Conservation (phyloP, 192 early-diverging fungal genomes). For the Backusella mclennaniae region DNA sequence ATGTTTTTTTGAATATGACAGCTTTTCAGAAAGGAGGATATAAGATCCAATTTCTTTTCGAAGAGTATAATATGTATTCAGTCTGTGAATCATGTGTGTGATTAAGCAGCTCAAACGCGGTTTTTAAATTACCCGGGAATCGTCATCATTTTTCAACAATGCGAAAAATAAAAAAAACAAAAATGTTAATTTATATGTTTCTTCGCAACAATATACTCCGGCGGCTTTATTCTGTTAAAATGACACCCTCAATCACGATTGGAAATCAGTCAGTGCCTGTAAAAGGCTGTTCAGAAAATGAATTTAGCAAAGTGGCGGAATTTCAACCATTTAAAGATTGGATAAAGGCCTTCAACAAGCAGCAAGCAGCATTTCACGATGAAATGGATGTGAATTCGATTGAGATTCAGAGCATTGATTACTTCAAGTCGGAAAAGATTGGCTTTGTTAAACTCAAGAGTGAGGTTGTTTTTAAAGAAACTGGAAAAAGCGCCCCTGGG, state of each 20-base stretch:
- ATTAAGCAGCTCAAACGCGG: background rate
- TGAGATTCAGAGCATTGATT: slow-evolving; percentile 72
- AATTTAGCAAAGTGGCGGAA: slow-evolving; percentile 33
- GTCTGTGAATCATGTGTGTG: too few species aligned
- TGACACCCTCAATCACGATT: slow-evolving; percentile 18
- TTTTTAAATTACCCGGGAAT: background rate
- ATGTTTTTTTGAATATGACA: too few species aligned
- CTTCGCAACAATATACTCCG: background rate
- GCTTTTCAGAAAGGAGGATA: too few species aligned
- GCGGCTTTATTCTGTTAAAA: background rate
- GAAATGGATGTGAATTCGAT: slow-evolving; percentile 48
- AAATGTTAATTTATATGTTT: background rate
- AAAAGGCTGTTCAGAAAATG: slow-evolving; percentile 10
- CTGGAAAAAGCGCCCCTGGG: slow-evolving; percentile 61
- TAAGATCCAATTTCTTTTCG: too few species aligned
- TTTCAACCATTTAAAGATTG: slow-evolving; percentile 64
- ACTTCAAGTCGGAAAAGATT: slow-evolving; percentile 58
- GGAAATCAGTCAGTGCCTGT: slow-evolving; percentile 23
- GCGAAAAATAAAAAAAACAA: background rate
- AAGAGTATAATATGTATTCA: too few species aligned
- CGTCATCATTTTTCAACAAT: background rate
- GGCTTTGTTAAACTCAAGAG: slow-evolving; percentile 78
- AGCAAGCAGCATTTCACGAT: slow-evolving; percentile 12
- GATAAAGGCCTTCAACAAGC: slow-evolving; percentile 44
- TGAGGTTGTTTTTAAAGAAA: slow-evolving; percentile 47